Evolutionary conservation across 208 protist genomes (phyloP).

Genomic region (Vickermania spadyakhi): DNA sequence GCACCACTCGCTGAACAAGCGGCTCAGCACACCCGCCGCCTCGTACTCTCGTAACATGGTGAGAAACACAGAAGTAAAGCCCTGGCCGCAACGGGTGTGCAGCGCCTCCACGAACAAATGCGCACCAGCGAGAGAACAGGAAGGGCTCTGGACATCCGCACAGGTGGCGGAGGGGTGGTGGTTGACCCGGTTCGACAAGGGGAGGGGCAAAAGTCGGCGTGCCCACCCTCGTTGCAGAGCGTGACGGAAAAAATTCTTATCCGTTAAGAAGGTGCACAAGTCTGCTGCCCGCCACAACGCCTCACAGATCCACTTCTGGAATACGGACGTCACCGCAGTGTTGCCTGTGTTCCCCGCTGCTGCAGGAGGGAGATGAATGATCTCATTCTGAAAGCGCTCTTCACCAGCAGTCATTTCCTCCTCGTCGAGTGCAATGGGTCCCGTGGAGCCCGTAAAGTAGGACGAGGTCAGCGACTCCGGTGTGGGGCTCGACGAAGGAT

Average conservation of each 20-base stretch:
- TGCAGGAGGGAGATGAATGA: background rate
- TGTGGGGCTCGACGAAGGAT: too few species aligned
- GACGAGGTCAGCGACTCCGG: background rate
- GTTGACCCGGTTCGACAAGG: too few species aligned
- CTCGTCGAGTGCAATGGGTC: background rate
- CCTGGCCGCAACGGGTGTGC: constrained; percentile 89
- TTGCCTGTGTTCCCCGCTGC: background rate
- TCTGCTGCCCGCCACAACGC: background rate
- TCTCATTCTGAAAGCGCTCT: background rate
- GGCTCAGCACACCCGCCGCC: constrained; percentile 22
- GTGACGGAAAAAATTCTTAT: constrained; percentile 10
- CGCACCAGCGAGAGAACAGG: constrained; percentile 87
- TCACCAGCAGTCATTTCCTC: background rate
- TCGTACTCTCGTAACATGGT: constrained; percentile 87
- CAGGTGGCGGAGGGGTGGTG: too few species aligned
- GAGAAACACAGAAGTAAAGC: constrained; percentile 93
- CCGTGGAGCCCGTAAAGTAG: background rate
- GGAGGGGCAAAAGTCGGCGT: background rate
- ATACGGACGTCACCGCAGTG: background rate
- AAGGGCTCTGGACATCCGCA: too few species aligned
- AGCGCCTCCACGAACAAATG: constrained; percentile 88
- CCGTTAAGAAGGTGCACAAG: constrained; percentile 1
- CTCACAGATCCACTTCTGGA: background rate
- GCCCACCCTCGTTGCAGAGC: background rate
- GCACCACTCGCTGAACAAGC: constrained; percentile 31